Evolutionary conservation across 495 filamentous ascomycete species (phyloP), one percentile per base, ranked within the genome.

Genomic region (Sordaria brevicollis): DNA sequence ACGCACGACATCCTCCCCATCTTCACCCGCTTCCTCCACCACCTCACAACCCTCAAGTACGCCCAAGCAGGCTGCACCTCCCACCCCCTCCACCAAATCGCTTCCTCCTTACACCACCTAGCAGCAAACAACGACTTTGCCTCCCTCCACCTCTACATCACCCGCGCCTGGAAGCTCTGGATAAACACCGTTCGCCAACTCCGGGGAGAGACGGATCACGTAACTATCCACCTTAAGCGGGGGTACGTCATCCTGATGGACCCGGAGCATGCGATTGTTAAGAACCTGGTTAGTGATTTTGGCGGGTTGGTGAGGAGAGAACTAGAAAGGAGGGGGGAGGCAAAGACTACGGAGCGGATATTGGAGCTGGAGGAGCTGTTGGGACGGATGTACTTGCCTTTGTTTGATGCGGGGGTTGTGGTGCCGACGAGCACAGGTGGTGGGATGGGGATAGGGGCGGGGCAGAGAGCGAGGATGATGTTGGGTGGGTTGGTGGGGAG

Each of bases 211-310:
- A 41, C 71, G 5, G 76, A 79, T 68, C 67, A 72, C 15, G 72
- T 75, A 11, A 76, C 77, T n/a, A 78, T 78, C 54, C 77, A 79
- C 65, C 70, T 79, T 39, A 73, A 74, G 34, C 73, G 77, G 5
- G 77, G 77, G 4, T 78, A 77, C 25, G 77, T 76, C 5, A 78
- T 77, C 5, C 65, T 78, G 2, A 71, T 76, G 38, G 67, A 73
- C 35, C 71, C 75, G 11, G 38, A 67, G 0, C 62, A 67, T 19
- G 2, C 38, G 13, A 69, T 75, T 65, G 72, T 72, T 5, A 39
- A 29, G n/a, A 69, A 37, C 5, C 25, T 79, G 0, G 8, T 79
- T 0, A 0, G 5, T 5, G 76, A 78, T 35, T 77, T 78, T 31
- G 65, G 21, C 0, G 19, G 7, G 1, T 66, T 54, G 0, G 65